Percentiles rank a stretch among this genome's conserved stretches.
phyloP scores from a whole-genome alignment of 2,329 filamentous ascomycete species.

The Magnaporthiopsis incrustans region DNA sequence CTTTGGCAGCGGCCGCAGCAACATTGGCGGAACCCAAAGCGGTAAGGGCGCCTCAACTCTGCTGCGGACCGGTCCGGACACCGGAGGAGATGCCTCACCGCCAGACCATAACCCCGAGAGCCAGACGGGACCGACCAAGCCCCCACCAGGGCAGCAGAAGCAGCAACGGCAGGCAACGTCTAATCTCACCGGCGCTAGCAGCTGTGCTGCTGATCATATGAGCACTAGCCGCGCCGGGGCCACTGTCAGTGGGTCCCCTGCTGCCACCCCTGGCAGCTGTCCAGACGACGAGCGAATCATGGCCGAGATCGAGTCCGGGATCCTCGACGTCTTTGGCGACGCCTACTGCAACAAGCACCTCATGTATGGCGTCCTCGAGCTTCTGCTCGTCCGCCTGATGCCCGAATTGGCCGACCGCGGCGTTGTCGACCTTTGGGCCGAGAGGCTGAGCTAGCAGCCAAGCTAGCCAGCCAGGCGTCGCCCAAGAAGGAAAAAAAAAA shows the following conservation, averaged over 20 bases:
- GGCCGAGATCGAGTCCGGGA: slow-evolving; percentile 50
- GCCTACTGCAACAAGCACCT: slow-evolving; percentile 90
- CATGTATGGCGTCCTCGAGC: slow-evolving; percentile 72
- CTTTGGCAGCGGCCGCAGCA: slow-evolving; percentile 27
- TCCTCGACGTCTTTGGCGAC: slow-evolving; percentile 71
- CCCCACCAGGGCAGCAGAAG: neutral
- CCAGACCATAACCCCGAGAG: neutral
- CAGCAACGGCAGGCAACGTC: neutral
- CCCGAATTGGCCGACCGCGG: slow-evolving; percentile 74
- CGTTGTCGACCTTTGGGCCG: slow-evolving; percentile 64
- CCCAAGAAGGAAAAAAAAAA: no score
- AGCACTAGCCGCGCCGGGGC: neutral
- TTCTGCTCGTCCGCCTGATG: slow-evolving; percentile 71
- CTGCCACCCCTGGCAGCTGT: no score
- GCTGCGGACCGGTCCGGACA: slow-evolving; percentile 6
- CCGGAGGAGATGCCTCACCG: neutral
- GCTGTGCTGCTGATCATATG: slow-evolving; percentile 6
- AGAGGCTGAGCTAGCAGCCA: slow-evolving; percentile 43
- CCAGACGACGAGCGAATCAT: slow-evolving; percentile 40
- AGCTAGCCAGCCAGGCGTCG: no score
- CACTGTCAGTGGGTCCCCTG: no score
- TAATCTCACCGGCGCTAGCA: slow-evolving; percentile 4
- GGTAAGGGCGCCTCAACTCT: neutral
- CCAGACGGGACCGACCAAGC: neutral
- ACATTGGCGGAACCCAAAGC: neutral